phyloP scores from a whole-genome alignment of 148 eudicot species.

The Fagopyrum homotropicum region DNA sequence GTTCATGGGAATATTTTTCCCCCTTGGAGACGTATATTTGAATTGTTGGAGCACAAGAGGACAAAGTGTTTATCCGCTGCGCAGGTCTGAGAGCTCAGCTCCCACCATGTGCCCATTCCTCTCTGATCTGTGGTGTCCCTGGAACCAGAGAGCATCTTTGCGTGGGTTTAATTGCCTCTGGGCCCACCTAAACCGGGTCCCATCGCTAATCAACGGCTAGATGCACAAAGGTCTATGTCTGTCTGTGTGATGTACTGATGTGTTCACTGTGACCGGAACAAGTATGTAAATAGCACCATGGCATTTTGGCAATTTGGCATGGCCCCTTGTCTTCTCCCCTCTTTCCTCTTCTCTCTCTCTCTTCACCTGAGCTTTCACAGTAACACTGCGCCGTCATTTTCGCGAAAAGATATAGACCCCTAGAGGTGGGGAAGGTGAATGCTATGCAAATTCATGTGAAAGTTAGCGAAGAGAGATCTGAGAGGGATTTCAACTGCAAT shows the following conservation, averaged over 20 bases:
- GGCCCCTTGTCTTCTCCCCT: not conserved
- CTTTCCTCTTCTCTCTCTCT: not conserved
- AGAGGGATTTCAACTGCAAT: constrained; percentile 10
- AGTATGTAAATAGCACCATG: too few species aligned
- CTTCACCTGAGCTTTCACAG: not conserved
- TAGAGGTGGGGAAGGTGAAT: constrained; percentile 8
- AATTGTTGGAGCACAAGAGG: too few species aligned
- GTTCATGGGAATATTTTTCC: too few species aligned
- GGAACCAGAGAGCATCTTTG: not conserved
- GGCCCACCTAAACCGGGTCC: constrained; percentile 16
- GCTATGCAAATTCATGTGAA: constrained; percentile 32
- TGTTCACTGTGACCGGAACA: not conserved
- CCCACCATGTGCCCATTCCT: too few species aligned
- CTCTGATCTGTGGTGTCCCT: too few species aligned
- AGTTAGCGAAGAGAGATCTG: constrained; percentile 25
- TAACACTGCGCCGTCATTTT: constrained; percentile 25
- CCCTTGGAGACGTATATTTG: too few species aligned
- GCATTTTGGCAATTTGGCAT: not conserved
- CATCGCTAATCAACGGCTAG: constrained; percentile 30
- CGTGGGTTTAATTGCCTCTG: constrained; percentile 19
- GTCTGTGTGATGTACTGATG: not conserved
- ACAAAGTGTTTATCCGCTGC: too few species aligned
- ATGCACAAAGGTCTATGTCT: constrained; percentile 8
- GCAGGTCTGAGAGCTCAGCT: too few species aligned
- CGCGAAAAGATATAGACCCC: constrained; percentile 12